Percentiles rank a stretch among this genome's conserved stretches.
Evolutionary conservation across 78 protist species (phyloP).

Genomic region (Guillardia theta): DNA sequence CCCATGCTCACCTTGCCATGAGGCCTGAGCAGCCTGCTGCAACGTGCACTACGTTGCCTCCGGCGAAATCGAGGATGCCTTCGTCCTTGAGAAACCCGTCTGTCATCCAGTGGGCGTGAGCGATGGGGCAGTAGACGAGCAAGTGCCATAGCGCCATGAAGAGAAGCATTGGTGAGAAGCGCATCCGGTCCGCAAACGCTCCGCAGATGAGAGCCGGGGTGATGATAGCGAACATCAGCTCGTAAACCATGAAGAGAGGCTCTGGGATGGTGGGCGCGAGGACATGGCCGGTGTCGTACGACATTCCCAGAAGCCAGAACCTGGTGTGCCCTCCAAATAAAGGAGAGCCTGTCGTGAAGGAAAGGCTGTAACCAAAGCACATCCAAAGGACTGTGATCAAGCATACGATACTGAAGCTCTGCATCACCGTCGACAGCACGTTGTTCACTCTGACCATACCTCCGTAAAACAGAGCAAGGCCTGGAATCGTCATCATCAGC

Average conservation of each 20-base stretch:
- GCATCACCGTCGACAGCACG: background rate
- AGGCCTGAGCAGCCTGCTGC: background rate
- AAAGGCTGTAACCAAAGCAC: background rate
- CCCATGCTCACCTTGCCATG: too few species aligned
- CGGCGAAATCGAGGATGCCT: constrained; percentile 24
- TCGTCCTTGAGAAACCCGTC: background rate
- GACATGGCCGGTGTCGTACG: background rate
- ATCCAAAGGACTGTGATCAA: background rate
- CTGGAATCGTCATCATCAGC: background rate
- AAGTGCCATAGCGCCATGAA: constrained; percentile 2
- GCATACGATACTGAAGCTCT: background rate
- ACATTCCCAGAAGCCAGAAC: background rate
- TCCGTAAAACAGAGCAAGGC: background rate
- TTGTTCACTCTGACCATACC: background rate
- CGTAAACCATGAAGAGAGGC: background rate
- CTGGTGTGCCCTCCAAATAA: background rate
- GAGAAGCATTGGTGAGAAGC: background rate
- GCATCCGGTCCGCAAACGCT: constrained; percentile 16
- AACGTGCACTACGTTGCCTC: constrained; percentile 36
- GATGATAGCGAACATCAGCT: constrained; percentile 22
- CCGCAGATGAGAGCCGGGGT: constrained; percentile 31
- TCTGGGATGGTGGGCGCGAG: background rate
- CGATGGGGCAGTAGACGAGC: background rate
- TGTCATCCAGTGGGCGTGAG: background rate
- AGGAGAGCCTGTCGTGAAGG: background rate